These are phyloP conservation scores for Orbilia brochopaga DNA, from an alignment of 2,329 filamentous ascomycete species.

Conservation along the genomic window DNA sequence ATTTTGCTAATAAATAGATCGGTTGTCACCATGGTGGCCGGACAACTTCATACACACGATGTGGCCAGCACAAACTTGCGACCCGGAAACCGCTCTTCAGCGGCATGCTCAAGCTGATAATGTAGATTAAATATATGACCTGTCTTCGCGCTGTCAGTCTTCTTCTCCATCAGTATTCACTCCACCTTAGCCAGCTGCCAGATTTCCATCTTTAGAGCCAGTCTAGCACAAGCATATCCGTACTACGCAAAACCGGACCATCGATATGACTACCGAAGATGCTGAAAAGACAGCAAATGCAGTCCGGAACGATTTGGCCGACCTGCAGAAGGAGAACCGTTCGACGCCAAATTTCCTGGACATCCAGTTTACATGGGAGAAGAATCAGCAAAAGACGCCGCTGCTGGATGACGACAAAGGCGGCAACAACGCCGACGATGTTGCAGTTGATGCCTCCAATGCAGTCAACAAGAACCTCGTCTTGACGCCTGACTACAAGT, in stretches of 20 bases:
- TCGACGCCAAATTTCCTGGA: slow-evolving; percentile 11
- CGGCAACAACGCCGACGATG: background rate
- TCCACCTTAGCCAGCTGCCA: too few species aligned
- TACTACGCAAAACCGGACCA: background rate
- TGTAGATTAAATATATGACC: too few species aligned
- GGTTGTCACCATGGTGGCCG: too few species aligned
- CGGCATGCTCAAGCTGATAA: too few species aligned
- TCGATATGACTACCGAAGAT: background rate
- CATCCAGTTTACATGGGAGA: slow-evolving; percentile 39
- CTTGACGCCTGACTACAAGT: background rate
- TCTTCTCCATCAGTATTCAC: too few species aligned
- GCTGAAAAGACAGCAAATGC: background rate
- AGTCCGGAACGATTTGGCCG: background rate
- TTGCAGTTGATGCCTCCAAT: background rate
- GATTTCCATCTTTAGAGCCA: too few species aligned
- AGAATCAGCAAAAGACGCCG: background rate
- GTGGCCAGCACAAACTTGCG: too few species aligned
- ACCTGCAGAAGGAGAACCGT: background rate
- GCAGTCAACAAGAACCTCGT: background rate
- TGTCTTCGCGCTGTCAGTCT: too few species aligned
- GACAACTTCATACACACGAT: too few species aligned
- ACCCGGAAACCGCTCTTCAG: too few species aligned
- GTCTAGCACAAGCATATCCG: background rate
- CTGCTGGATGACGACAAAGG: background rate
- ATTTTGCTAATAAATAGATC: too few species aligned